Evolutionary conservation across 768 basidiomycete genomes (phyloP).

Genomic region (Hydnomerulius pinastri): DNA sequence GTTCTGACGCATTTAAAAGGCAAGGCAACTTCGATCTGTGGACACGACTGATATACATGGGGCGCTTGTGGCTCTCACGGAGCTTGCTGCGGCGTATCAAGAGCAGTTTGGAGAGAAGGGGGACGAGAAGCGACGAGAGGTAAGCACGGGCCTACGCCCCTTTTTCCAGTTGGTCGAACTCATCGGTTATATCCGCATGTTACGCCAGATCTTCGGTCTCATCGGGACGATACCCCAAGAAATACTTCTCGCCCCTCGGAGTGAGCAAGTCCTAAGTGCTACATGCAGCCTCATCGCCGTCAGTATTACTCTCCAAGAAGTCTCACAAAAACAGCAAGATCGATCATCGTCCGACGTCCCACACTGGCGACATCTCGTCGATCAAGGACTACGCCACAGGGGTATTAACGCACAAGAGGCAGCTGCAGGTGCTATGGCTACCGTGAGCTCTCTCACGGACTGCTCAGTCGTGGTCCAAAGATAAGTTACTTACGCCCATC

Average conservation of each 20-base stretch:
- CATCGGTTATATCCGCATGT: background rate
- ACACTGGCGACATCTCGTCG: conserved; percentile 69
- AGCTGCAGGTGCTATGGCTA: conserved; percentile 67
- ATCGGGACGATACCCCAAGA: conserved; percentile 58
- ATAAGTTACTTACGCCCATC: conserved; percentile 52
- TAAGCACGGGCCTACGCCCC: conserved; percentile 26
- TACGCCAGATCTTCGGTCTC: conserved; percentile 62
- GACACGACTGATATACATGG: conserved; percentile 82
- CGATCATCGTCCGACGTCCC: conserved; percentile 50
- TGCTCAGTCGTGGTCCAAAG: conserved; percentile 65
- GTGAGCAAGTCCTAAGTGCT: conserved; percentile 70
- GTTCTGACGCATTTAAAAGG: conserved; percentile 43
- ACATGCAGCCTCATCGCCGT: conserved; percentile 71
- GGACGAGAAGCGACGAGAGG: conserved; percentile 46
- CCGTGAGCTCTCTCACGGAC: conserved; percentile 69
- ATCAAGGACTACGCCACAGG: conserved; percentile 72
- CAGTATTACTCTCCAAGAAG: conserved; percentile 60
- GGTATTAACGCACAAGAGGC: conserved; percentile 68
- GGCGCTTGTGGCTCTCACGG: conserved; percentile 68
- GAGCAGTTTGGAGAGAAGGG: conserved; percentile 29
- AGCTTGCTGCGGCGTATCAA: conserved; percentile 66
- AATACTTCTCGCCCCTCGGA: conserved; percentile 63
- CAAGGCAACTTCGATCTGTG: conserved; percentile 55
- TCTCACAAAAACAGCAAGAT: conserved; percentile 37
- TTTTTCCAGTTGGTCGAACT: background rate